A percentile compares a stretch with the other conserved stretches of the same genome.
Conservation (phyloP, 139 green algal genomes). For the Chlamydomonas eustigma region DNA sequence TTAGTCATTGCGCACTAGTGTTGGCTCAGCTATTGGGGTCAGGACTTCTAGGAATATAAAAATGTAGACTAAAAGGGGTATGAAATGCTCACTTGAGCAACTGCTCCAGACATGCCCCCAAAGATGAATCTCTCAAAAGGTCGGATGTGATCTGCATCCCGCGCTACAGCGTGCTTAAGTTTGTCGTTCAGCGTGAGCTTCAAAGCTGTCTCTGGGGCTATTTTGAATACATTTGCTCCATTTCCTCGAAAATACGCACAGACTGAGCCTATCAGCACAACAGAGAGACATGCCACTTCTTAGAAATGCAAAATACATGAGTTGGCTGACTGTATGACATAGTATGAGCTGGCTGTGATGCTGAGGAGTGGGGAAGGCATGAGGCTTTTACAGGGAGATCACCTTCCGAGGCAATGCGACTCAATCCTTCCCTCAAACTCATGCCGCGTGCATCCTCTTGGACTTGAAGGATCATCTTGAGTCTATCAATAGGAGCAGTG, state of each 20-base stretch:
- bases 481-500: constrained; percentile 85
- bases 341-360: background rate
- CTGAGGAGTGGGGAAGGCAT: background rate
- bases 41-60: too few relatives aligned
- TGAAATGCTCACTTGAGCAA: constrained; percentile 64
- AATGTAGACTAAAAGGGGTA: too few relatives aligned
- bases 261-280: constrained; percentile 49
- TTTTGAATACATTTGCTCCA: constrained; percentile 90
- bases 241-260: constrained; percentile 83
- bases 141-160: constrained; percentile 55
- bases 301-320: too few relatives aligned
- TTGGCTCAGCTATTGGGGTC: too few relatives aligned
- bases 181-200: constrained; percentile 81
- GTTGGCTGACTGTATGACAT: too few relatives aligned
- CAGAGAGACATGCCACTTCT: background rate
- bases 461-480: constrained; percentile 91
- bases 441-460: constrained; percentile 58
- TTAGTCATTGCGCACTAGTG: too few relatives aligned
- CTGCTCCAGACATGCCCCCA: constrained; percentile 62
- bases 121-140: constrained; percentile 55
- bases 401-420: constrained; percentile 77
- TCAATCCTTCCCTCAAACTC: constrained; percentile 58
- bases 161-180: constrained; percentile 56
- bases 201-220: constrained; percentile 83
- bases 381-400: background rate